Base-by-base conservation (phyloP, 176 grass and related monocot genomes). In the Lolium rigidum region DNA sequence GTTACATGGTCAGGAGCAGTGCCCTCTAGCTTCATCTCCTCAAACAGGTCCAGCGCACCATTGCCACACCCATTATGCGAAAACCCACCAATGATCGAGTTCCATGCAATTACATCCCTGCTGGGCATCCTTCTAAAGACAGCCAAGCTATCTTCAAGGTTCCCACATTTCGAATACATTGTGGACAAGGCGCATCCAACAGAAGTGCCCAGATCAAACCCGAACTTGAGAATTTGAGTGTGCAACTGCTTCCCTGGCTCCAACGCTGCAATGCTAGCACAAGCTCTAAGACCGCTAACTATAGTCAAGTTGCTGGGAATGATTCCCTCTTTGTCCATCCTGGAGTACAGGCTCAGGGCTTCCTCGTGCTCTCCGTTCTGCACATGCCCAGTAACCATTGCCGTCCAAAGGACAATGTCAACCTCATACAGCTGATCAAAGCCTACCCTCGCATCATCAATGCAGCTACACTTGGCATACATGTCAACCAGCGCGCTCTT, bases 121-220 rank as follows among this genome's bases (percentile, higher is more conserved):
- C 86, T 25, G 71, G 86, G 78, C 87, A 96, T 96, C 65, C 87
- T 85, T 91, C 61, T 80, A 74, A 96, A 96, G 47, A 93, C 60
- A 70, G 20, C 54, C 57, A 83, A 81, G 84, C 89, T 81, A 90
- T 96, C 91, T 79, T 84, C 84, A 67, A 93, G 81, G 80, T 84
- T 84, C 3, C 91, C 91, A 80, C 94, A 93, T 70, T 96, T 93
- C 47, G 91, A 88, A 86, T 93, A 93, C 94, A 96, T 93, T 52
- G 91, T 93, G 68, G 89, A 96, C 63, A 96, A 76, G 79, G 94
- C 77, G 72, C 89, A 93, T 73, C 94, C 94, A 61, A 93, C 84
- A 77, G 91, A 83, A 59, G 81, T 71, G 39, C 82, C 87, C 58
- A 93, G 88, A 81, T 78, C 49, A 75, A 89, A 90, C 54, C 91